Evolutionary conservation across 2,329 filamentous ascomycete species (phyloP).

Genomic region (Stenocarpella maydis): DNA sequence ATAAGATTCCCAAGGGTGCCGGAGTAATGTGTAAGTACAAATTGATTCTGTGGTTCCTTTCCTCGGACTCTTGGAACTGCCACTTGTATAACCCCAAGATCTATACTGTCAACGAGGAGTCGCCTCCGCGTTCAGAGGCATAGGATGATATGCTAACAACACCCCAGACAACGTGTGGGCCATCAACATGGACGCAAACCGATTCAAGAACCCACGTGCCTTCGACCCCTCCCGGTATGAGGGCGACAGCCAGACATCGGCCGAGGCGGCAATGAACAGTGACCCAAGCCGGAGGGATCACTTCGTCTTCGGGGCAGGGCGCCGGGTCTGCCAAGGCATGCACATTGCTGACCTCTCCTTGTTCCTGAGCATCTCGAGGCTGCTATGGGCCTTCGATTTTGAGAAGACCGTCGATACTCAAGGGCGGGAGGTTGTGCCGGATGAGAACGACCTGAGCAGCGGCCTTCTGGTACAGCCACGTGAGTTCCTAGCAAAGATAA

Average conservation of each 20-base stretch:
- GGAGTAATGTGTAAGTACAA: slow-evolving; percentile 50
- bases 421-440: slow-evolving; percentile 22
- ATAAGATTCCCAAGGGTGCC: slow-evolving; percentile 55
- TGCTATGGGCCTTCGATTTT: slow-evolving; percentile 56
- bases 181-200: slow-evolving; percentile 55
- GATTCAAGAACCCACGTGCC: slow-evolving; percentile 49
- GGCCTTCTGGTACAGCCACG: slow-evolving; percentile 29
- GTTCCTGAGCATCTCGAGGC: slow-evolving; percentile 55
- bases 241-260: slow-evolving; percentile 39
- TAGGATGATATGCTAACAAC: neutral
- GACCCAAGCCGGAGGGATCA: slow-evolving; percentile 54
- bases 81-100: neutral
- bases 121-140: neutral
- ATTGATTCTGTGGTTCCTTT: neutral
- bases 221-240: slow-evolving; percentile 54
- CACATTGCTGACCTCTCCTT: slow-evolving; percentile 60
- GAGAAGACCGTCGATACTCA: slow-evolving; percentile 16
- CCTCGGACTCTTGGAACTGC: neutral
- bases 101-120: neutral
- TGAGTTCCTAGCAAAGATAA: slow-evolving; percentile 28
- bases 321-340: slow-evolving; percentile 66
- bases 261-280: slow-evolving; percentile 42
- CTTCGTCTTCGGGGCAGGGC: slow-evolving; percentile 63
- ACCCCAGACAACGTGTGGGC: slow-evolving; percentile 41
- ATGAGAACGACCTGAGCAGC: slow-evolving; percentile 4